Conservation (phyloP, 345 rosid genomes). For the Xanthoceras sorbifolium region DNA sequence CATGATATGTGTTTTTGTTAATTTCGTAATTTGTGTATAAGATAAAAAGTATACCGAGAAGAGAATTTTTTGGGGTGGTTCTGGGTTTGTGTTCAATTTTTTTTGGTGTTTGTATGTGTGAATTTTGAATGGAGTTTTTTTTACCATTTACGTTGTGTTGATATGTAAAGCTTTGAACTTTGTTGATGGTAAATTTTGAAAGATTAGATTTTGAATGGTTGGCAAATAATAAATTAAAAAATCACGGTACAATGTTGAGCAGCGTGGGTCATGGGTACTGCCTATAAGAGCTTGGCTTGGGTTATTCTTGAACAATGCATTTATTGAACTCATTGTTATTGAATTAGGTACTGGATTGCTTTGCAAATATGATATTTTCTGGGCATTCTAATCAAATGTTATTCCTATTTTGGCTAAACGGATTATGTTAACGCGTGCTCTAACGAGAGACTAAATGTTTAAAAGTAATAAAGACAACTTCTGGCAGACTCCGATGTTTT, state of each 20-base stretch:
- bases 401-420: no score
- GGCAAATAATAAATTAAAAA: no score
- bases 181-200: neutral
- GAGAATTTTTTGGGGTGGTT: neutral
- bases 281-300: neutral
- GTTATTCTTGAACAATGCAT: neutral
- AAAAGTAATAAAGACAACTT: neutral
- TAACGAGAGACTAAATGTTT: neutral
- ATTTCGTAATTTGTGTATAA: neutral
- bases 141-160: neutral
- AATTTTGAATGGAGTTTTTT: neutral
- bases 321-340: neutral
- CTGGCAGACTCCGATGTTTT: neutral
- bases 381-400: no score
- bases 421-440: neutral
- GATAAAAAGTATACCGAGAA: neutral
- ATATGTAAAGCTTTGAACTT: neutral
- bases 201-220: neutral
- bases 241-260: neutral
- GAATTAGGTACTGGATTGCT: neutral
- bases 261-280: neutral
- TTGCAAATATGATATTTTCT: no score
- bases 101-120: neutral
- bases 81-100: neutral
- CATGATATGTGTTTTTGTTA: no score